Evolutionary conservation across 176 grass and related monocot species (phyloP), one percentile per base, ranked within the genome.

Genomic region (Echinochloa phyllopogon): DNA sequence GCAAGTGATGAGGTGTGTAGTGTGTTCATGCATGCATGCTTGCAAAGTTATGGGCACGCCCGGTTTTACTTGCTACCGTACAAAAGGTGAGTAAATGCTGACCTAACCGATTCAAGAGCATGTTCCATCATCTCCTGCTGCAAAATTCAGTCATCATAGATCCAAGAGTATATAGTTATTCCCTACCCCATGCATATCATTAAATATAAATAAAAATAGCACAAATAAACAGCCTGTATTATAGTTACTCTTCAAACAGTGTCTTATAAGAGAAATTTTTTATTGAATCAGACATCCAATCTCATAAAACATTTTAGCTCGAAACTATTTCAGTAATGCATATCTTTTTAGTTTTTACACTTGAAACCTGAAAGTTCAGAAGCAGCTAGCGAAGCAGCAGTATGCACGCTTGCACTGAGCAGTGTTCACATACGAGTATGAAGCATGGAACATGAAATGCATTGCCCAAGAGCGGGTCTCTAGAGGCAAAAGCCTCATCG

Each of bases 71-170:
- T 83, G 84, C 84, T 21, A 76, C 52, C 70, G 39, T 90, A 90
- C 84, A 83, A 78, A 66, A 23, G 66, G 67, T 6, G 48, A 83
- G 84, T 90, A 78, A 86, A 78, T 90, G 84, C 84, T 18, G 27
- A 90, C 84, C 84, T 67, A 90, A 86, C 84, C 25, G 8, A 82
- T 82, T 86, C 78, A 82, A 64, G 83, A 77, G 72, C 83, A 82
- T 82, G 83, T 77, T 84, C 29, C 72, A 84, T 71, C 52, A 38
- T 53, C 72, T 51, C 70, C 41, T 80, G 69, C 58, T 15, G 42
- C 56, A 17, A 23, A 29, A 67, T 59, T 65, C 59, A 79, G 1
- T 42, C 38, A 41, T n/a, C 1, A 5, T 72, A 72, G 64, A 64
- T 17, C 18, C 52, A 66, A 70, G 72, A 20, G 72, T 20, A 75